A percentile compares a stretch with the other conserved stretches of the same genome.
Conservation (phyloP, 1,139 yeast species). For the Scheffersomyces quercinus region DNA sequence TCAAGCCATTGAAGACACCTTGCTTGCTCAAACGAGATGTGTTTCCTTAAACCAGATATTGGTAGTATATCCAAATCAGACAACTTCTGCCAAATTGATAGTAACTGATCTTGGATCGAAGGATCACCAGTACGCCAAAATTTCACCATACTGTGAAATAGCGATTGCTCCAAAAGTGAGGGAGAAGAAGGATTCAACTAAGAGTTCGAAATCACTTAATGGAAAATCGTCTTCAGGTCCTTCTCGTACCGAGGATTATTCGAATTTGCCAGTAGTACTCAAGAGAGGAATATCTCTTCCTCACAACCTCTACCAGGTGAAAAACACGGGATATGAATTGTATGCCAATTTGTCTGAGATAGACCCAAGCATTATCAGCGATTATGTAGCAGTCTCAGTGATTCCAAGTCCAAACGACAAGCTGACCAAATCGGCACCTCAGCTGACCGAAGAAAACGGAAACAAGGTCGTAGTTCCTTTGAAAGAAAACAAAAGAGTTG, state of each 20-base stretch:
- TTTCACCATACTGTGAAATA: constrained; percentile 75
- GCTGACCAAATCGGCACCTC: constrained; percentile 14
- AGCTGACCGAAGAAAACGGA: constrained; percentile 11
- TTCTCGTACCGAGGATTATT: constrained; percentile 29
- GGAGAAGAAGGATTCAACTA: constrained; percentile 29
- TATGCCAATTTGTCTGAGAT: constrained; percentile 44
- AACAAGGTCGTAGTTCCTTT: constrained; percentile 12
- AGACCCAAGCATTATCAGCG: constrained; percentile 31
- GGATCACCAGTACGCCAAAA: constrained; percentile 49
- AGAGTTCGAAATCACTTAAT: constrained; percentile 6
- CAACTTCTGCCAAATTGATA: constrained; percentile 62
- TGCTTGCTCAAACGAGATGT: constrained; percentile 80
- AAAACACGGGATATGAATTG: constrained; percentile 31
- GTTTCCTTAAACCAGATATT: constrained; percentile 61
- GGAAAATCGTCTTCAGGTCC: constrained; percentile 29
- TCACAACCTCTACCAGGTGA: constrained; percentile 31
- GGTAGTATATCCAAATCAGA: constrained; percentile 70
- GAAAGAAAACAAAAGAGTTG: constrained; percentile 46
- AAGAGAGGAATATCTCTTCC: constrained; percentile 61
- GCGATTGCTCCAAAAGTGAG: constrained; percentile 79
- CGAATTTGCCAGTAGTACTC: constrained; percentile 40
- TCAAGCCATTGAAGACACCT: constrained; percentile 67
- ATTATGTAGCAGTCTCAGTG: constrained; percentile 60
- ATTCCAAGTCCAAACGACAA: constrained; percentile 53
- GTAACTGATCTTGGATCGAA: constrained; percentile 64